phyloP scores from a whole-genome alignment of 495 filamentous ascomycete genomes.

The Penicillium paradoxum region DNA sequence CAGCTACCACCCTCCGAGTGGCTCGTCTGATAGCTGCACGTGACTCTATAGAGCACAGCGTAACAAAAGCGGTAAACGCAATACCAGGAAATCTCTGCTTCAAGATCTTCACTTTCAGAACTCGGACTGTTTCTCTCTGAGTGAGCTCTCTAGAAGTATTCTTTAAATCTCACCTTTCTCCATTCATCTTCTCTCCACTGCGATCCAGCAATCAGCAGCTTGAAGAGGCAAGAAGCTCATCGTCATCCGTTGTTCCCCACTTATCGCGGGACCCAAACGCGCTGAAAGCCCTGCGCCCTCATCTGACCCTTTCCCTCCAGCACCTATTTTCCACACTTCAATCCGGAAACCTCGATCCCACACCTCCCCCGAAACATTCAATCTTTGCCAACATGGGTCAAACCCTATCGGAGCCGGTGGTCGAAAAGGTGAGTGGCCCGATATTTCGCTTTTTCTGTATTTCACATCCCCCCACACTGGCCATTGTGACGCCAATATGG shows the following conservation, averaged over 20 bases:
- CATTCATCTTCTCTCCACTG: too few relatives aligned
- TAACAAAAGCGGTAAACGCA: slow-evolving; percentile 15
- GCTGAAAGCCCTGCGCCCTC: slow-evolving; percentile 29
- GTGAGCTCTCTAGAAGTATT: not conserved
- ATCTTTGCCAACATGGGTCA: slow-evolving; percentile 72
- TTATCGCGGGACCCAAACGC: slow-evolving; percentile 29
- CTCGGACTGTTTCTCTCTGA: not conserved
- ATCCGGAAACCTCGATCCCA: slow-evolving; percentile 10
- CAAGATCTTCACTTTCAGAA: not conserved
- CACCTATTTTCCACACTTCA: slow-evolving; percentile 19
- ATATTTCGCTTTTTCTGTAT: slow-evolving; percentile 20
- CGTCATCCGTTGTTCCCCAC: slow-evolving; percentile 26
- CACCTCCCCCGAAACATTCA: slow-evolving; percentile 21
- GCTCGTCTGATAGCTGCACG: slow-evolving; percentile 11
- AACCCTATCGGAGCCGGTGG: slow-evolving; percentile 97
- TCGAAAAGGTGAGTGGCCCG: slow-evolving; percentile 82
- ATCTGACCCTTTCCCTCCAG: slow-evolving; percentile 23
- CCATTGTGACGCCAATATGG: slow-evolving; percentile 9
- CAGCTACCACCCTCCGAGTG: too few relatives aligned
- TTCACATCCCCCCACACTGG: slow-evolving; percentile 31
- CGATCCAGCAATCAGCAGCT: not conserved
- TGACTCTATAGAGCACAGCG: slow-evolving; percentile 10
- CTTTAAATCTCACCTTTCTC: too few relatives aligned
- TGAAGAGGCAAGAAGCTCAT: slow-evolving; percentile 3
- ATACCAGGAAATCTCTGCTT: slow-evolving; percentile 21